Evolutionary conservation across 2,329 filamentous ascomycete genomes (phyloP).

Genomic region (Colletotrichum costaricense): DNA sequence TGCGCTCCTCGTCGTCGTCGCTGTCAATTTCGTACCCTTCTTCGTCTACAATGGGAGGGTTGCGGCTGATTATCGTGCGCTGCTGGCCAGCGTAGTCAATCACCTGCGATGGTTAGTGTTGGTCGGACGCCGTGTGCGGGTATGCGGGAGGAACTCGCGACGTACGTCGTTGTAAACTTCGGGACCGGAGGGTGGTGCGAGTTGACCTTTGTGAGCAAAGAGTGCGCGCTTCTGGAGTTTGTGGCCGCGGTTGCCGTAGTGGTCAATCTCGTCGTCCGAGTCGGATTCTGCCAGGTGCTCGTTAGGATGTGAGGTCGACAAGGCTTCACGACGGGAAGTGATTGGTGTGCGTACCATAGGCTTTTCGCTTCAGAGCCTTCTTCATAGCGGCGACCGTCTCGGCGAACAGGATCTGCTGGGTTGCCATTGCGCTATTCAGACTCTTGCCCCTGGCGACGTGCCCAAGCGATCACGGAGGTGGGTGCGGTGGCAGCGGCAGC

Average conservation of each 20-base stretch:
- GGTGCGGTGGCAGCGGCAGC: conserved; percentile 1
- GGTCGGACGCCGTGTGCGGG: background rate
- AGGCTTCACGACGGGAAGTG: background rate
- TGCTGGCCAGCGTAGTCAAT: conserved; percentile 80
- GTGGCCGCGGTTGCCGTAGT: conserved; percentile 79
- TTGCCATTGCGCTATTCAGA: conserved; percentile 48
- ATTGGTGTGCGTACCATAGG: conserved; percentile 61
- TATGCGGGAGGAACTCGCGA: conserved; percentile 4
- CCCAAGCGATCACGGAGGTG: conserved; percentile 25
- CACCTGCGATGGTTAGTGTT: conserved; percentile 56
- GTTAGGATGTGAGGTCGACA: conserved; percentile 15
- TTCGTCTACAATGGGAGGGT: conserved; percentile 78
- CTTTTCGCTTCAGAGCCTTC: conserved; percentile 72
- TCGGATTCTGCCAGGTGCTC: conserved; percentile 71
- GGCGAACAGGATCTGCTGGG: conserved; percentile 71
- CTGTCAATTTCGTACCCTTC: conserved; percentile 83
- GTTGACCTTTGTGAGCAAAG: conserved; percentile 76
- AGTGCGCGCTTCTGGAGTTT: conserved; percentile 82
- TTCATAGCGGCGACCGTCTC: conserved; percentile 77
- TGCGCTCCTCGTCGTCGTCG: conserved; percentile 74
- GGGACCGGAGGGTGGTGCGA: conserved; percentile 74
- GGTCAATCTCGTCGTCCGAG: conserved; percentile 78
- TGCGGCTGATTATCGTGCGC: conserved; percentile 79
- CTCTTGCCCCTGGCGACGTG: conserved; percentile 18
- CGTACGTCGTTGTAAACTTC: conserved; percentile 78